These are phyloP conservation scores for Hippophae rhamnoides DNA, from an alignment of 306 rosid genomes.

Conservation along the genomic window DNA sequence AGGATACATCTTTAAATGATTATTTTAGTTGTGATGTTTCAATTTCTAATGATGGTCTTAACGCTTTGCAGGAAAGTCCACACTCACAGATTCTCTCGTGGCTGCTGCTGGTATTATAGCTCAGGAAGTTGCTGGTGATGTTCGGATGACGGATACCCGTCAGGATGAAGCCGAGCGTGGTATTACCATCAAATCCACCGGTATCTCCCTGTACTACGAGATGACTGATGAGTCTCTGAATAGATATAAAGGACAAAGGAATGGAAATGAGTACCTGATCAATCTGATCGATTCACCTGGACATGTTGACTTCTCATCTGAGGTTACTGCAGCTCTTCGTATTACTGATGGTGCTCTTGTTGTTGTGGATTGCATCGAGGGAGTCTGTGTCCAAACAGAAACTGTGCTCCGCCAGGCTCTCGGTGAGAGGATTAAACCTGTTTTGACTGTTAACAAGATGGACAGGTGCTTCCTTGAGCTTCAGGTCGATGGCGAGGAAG, in stretches of 20 bases:
- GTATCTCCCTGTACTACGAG: slow-evolving; percentile 87
- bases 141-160: slow-evolving; percentile 90
- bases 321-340: slow-evolving; percentile 94
- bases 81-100: slow-evolving; percentile 85
- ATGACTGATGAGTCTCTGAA: slow-evolving; percentile 50
- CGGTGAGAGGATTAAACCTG: slow-evolving; percentile 88
- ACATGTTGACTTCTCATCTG: slow-evolving; percentile 85
- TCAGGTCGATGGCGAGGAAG: slow-evolving; percentile 95
- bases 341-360: slow-evolving; percentile 92
- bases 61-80: slow-evolving; percentile 21
- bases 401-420: slow-evolving; percentile 85
- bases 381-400: slow-evolving; percentile 89
- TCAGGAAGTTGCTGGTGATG: slow-evolving; percentile 90
- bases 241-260: slow-evolving; percentile 55
- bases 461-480: slow-evolving; percentile 95
- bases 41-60: slow-evolving; percentile 19
- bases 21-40: neutral
- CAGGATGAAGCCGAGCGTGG: slow-evolving; percentile 95
- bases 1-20: neutral
- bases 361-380: slow-evolving; percentile 87
- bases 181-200: slow-evolving; percentile 84
- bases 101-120: slow-evolving; percentile 98
- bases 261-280: slow-evolving; percentile 82
- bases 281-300: slow-evolving; percentile 93
- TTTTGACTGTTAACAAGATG: slow-evolving; percentile 88